A percentile compares a stretch with the other conserved stretches of the same genome.
These are phyloP conservation scores for Ramaria rubella DNA, from an alignment of 768 basidiomycete species.

Conservation along the genomic window DNA sequence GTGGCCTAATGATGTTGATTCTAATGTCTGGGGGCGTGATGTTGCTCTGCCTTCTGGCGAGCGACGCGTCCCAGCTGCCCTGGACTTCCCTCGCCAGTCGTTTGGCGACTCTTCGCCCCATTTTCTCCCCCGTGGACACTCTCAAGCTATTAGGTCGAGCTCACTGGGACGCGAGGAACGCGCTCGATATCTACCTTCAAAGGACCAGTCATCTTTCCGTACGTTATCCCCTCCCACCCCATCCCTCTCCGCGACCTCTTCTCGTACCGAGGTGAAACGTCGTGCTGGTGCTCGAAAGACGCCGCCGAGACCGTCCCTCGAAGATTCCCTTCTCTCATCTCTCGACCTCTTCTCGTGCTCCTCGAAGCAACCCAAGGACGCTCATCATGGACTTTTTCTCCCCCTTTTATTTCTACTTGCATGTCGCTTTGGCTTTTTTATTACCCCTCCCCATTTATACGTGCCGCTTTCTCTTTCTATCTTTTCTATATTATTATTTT, in stretches of 20 bases:
- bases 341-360: slow-evolving; percentile 8
- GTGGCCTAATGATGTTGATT: slow-evolving; percentile 2
- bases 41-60: neutral
- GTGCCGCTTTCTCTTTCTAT: slow-evolving; percentile 30
- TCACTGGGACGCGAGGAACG: slow-evolving; percentile 3
- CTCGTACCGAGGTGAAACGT: slow-evolving; percentile 7
- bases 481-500: slow-evolving; percentile 34
- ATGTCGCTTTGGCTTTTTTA: neutral
- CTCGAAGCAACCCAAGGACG: slow-evolving; percentile 9
- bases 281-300: slow-evolving; percentile 11
- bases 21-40: slow-evolving; percentile 1
- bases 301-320: slow-evolving; percentile 6
- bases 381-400: slow-evolving; percentile 9
- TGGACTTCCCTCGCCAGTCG: neutral
- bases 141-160: neutral
- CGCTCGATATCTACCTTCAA: neutral
- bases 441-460: slow-evolving; percentile 17
- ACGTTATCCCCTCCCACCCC: slow-evolving; percentile 13
- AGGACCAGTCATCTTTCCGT: slow-evolving; percentile 7
- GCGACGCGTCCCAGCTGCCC: neutral
- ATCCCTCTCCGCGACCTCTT: slow-evolving; percentile 5
- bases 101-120: neutral
- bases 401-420: neutral
- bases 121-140: neutral
- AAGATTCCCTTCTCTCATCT: slow-evolving; percentile 2